Conservation (phyloP, 176 grass and related monocot genomes). For the Dendrocalamus sinicus region DNA sequence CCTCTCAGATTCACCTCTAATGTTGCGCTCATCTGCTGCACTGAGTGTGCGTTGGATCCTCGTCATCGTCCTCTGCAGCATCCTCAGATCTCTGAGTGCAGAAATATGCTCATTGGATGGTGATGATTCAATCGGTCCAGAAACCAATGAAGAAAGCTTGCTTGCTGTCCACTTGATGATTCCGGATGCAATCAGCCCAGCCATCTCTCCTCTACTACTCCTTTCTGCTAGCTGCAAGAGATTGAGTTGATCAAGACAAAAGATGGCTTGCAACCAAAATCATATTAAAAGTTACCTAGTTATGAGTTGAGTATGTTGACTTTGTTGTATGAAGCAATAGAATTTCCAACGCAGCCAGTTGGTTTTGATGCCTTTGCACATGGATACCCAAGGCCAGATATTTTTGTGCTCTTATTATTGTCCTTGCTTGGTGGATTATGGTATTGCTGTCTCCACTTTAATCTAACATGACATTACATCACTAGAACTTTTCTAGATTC, state of each 20-base stretch:
- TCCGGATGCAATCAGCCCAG: conserved; percentile 38
- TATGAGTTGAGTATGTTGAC: no score
- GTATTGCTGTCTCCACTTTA: no score
- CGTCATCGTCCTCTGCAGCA: conserved; percentile 32
- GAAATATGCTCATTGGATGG: conserved; percentile 22
- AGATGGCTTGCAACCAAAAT: background rate
- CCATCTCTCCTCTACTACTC: background rate
- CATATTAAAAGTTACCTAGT: conserved; percentile 7
- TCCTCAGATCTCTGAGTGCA: conserved; percentile 21
- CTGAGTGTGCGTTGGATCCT: conserved; percentile 39
- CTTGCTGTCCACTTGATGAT: conserved; percentile 41
- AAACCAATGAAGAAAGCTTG: conserved; percentile 33
- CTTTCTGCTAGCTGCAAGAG: conserved; percentile 16
- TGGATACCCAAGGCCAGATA: no score
- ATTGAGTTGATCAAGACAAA: conserved; percentile 10
- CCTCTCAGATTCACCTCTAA: conserved; percentile 29
- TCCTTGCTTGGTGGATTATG: no score
- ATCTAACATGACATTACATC: no score
- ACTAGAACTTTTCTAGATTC: no score
- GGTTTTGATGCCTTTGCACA: no score
- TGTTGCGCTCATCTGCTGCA: conserved; percentile 20
- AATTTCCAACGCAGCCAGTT: no score
- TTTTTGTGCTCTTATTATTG: no score
- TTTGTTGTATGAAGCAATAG: no score
- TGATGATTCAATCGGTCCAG: background rate